Evolutionary conservation across 441 rosid species (phyloP), one percentile per base, ranked within the genome.

Genomic region (Corymbia calophylla): DNA sequence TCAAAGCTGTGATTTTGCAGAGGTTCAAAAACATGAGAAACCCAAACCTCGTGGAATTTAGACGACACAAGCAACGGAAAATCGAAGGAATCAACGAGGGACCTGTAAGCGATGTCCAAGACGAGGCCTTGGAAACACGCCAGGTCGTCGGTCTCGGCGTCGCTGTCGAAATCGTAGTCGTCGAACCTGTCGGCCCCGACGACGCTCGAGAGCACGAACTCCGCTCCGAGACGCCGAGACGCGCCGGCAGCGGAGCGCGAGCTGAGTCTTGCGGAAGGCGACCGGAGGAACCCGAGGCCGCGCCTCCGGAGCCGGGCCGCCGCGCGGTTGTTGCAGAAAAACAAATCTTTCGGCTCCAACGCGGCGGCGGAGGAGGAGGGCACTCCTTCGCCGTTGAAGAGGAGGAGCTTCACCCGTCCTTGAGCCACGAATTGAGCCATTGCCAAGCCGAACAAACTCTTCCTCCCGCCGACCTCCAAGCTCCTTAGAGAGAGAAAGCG

Each of bases 71-170:
- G 60, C 18, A 31, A n/a, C 32, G 39, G 89, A 0, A 44, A 53
- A 55, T 48, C n/a, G 39, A 53, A 53, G 39, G 0, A 14, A 73
- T 54, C 27, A 32, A 88, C 32, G 27, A 77, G 39, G n/a, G 29
- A 86, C 90, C 90, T 89, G 88, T 89, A 89, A 86, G 90, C 55
- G 13, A 89, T 31, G 29, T 89, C 90, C 90, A 89, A 85, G 64
- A 89, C 90, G 12, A 89, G 90, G 53, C 88, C 85, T 86, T 86
- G 54, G 55, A 89, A 89, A 56, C 86, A 31, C 32, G 88, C 84
- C n/a, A 89, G 68, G 73, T 86, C 68, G 54, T 89, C 90, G 53
- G 7, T 48, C 84, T 89, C 90, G 44, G 86, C 35, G 53, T 86
- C 90, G 35, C 84, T 64, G n/a, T 89, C 90, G 27, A 86, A 89